A percentile compares a stretch with the other conserved stretches of the same genome.
Conservation (phyloP, 345 rosid genomes). For the Lepidium didymum region DNA sequence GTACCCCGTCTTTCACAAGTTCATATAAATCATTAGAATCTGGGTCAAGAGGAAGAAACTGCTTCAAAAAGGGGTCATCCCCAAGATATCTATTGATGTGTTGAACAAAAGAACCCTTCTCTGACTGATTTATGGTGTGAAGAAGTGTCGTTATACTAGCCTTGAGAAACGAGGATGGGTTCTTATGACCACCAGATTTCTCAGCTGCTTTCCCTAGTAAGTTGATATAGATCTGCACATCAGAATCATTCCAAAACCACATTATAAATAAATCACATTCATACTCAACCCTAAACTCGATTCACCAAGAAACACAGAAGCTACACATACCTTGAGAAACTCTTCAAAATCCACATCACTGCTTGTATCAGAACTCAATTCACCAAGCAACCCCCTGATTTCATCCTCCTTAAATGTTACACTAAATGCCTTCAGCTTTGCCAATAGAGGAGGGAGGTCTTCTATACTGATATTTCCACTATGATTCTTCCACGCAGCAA, state of each 20-base stretch:
- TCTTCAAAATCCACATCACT: conserved; percentile 62
- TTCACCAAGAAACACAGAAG: neutral
- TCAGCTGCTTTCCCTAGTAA: conserved; percentile 55
- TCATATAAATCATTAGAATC: conserved; percentile 59
- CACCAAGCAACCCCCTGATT: conserved; percentile 39
- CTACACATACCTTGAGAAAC: conserved; percentile 60
- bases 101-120: conserved; percentile 71
- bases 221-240: conserved; percentile 54
- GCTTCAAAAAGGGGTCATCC: conserved; percentile 78
- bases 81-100: conserved; percentile 88
- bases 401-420: conserved; percentile 56
- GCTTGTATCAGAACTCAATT: conserved; percentile 34
- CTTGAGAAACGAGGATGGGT: conserved; percentile 65
- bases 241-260: conserved; percentile 14
- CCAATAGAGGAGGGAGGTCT: conserved; percentile 58
- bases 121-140: conserved; percentile 64
- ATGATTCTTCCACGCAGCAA: conserved; percentile 45
- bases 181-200: conserved; percentile 55
- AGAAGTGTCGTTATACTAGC: conserved; percentile 62
- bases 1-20: conserved; percentile 87
- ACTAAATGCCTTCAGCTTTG: conserved; percentile 56
- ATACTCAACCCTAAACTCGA: neutral
- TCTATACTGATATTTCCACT: conserved; percentile 48
- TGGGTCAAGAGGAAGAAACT: conserved; percentile 87
- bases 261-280: neutral